These are phyloP conservation scores for Climacium dendroides DNA, from an alignment of 225 moss, liverwort and hornwort genomes.

Conservation along the genomic window DNA sequence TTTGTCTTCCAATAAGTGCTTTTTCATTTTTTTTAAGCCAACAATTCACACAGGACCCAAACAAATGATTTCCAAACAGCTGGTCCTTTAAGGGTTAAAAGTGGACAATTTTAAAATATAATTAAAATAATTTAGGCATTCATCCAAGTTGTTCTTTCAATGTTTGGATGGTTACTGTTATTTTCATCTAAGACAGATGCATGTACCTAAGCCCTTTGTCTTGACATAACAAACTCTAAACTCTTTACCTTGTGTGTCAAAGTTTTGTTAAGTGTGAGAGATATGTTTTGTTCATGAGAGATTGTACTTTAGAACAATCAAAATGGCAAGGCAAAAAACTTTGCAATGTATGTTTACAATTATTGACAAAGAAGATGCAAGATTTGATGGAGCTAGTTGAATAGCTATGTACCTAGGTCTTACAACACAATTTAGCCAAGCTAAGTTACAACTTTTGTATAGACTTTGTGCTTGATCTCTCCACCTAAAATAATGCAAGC, in stretches of 20 bases:
- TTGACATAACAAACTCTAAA: background rate
- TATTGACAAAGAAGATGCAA: too few relatives aligned
- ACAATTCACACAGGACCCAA: too few relatives aligned
- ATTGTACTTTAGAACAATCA: background rate
- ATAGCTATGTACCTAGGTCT: too few relatives aligned
- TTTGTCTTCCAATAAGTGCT: too few relatives aligned
- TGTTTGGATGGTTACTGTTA: background rate
- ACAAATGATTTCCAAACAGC: too few relatives aligned
- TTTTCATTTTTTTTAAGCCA: too few relatives aligned
- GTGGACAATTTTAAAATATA: background rate
- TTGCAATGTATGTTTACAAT: background rate
- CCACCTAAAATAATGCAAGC: too few relatives aligned
- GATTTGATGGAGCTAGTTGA: too few relatives aligned
- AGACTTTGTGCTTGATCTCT: too few relatives aligned
- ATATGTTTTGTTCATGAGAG: background rate
- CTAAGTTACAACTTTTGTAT: too few relatives aligned
- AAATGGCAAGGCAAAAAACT: background rate
- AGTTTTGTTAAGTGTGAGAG: background rate
- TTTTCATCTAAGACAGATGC: accelerated
- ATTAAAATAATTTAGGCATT: background rate
- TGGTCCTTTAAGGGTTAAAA: too few relatives aligned
- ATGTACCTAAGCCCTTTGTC: background rate
- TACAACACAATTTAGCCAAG: too few relatives aligned
- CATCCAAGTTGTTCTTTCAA: background rate
- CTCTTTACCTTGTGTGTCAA: accelerated